Evolutionary conservation across 257 asterid species (phyloP).

Genomic region (Thymus quinquecostatus): DNA sequence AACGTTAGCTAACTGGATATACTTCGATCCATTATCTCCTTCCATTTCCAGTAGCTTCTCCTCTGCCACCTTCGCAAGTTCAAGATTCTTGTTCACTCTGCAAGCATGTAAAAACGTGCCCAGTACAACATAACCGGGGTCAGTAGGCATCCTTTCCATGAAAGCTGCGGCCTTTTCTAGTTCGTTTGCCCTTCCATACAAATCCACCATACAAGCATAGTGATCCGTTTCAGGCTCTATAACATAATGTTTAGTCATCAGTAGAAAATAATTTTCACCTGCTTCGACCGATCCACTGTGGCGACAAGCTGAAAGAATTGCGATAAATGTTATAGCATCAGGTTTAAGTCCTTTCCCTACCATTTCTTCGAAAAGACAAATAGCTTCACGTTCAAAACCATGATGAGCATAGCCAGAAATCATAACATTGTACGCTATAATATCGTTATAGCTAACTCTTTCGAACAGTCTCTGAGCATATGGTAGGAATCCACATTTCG

Average conservation of each 20-base stretch:
- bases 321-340: constrained; percentile 74
- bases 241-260: constrained; percentile 64
- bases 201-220: constrained; percentile 93
- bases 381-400: constrained; percentile 65
- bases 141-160: constrained; percentile 64
- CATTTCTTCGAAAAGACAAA: constrained; percentile 65
- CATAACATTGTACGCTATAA: constrained; percentile 73
- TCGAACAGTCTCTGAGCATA: constrained; percentile 60
- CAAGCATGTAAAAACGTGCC: constrained; percentile 84
- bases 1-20: constrained; percentile 75
- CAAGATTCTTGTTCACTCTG: constrained; percentile 58
- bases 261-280: constrained; percentile 69
- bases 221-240: constrained; percentile 77
- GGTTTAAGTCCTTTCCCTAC: constrained; percentile 51
- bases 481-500: constrained; percentile 72
- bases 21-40: constrained; percentile 65
- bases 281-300: constrained; percentile 70
- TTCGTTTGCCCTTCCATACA: constrained; percentile 83
- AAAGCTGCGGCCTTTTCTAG: constrained; percentile 67
- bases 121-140: constrained; percentile 62
- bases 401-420: constrained; percentile 89
- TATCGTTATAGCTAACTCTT: constrained; percentile 44
- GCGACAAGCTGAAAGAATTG: constrained; percentile 85
- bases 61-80: constrained; percentile 70
- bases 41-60: constrained; percentile 58